These are phyloP conservation scores for Aspergillus fumigatiaffinis DNA, from an alignment of 2,329 filamentous ascomycete species.

Conservation along the genomic window DNA sequence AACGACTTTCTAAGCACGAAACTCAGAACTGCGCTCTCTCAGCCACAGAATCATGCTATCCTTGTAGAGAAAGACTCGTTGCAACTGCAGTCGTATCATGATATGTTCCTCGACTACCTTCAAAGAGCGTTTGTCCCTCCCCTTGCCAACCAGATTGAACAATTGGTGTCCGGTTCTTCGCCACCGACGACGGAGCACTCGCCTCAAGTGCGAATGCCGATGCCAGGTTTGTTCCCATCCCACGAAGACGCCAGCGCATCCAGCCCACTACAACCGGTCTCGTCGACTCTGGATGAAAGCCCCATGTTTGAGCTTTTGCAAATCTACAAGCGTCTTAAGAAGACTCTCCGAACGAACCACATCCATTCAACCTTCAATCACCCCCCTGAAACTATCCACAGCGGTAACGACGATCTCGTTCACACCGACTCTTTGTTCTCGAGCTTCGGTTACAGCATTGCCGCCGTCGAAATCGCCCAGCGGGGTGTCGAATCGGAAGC, in stretches of 20 bases:
- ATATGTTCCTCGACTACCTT: slow-evolving; percentile 51
- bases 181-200: slow-evolving; percentile 27
- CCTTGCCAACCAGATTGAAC: slow-evolving; percentile 41
- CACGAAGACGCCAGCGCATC: slow-evolving; percentile 29
- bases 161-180: slow-evolving; percentile 26
- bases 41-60: slow-evolving; percentile 47
- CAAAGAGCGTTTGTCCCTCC: slow-evolving; percentile 48
- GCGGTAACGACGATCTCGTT: slow-evolving; percentile 43
- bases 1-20: slow-evolving; percentile 64
- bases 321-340: slow-evolving; percentile 55
- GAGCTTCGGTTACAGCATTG: slow-evolving; percentile 75
- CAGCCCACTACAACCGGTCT: slow-evolving; percentile 30
- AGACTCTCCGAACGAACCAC: slow-evolving; percentile 51
- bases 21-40: slow-evolving; percentile 47
- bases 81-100: slow-evolving; percentile 39
- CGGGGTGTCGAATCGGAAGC: slow-evolving; percentile 73
- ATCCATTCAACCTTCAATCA: slow-evolving; percentile 47
- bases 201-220: slow-evolving; percentile 28
- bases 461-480: slow-evolving; percentile 85
- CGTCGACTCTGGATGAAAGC: slow-evolving; percentile 26
- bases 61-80: slow-evolving; percentile 34
- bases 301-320: slow-evolving; percentile 47
- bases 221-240: slow-evolving; percentile 38
- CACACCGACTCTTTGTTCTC: slow-evolving; percentile 42
- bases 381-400: slow-evolving; percentile 34